Conservation (phyloP, 2,329 filamentous ascomycete species). For the Lachnellula subtilissima region DNA sequence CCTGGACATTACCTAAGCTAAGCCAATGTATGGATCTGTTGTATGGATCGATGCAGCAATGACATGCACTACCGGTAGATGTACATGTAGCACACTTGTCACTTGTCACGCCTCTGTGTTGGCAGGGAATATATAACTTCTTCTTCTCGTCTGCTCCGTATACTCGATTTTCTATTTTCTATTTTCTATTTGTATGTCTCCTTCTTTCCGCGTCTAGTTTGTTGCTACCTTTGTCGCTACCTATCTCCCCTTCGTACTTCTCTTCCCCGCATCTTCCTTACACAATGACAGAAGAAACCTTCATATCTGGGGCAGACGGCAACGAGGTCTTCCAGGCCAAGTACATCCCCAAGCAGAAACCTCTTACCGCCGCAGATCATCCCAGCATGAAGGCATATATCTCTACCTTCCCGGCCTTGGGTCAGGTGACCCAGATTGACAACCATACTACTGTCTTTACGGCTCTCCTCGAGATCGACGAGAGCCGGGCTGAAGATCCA, state of each 20-base stretch:
- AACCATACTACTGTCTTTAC: constrained; percentile 52
- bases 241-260: not conserved
- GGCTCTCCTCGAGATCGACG: constrained; percentile 63
- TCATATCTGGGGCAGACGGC: constrained; percentile 27
- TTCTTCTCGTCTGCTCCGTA: not conserved
- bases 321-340: constrained; percentile 31
- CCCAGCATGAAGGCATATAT: constrained; percentile 48
- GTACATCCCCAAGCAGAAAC: constrained; percentile 31
- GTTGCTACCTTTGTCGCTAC: not conserved
- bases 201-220: not conserved
- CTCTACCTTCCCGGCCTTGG: constrained; percentile 66
- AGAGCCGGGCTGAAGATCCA: constrained; percentile 45
- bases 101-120: not conserved
- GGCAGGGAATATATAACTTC: not conserved
- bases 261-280: constrained; percentile 9
- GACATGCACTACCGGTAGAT: not conserved
- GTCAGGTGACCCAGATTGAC: constrained; percentile 62
- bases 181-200: not conserved
- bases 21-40: not conserved
- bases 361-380: constrained; percentile 32
- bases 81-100: not conserved
- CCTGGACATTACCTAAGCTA: not conserved
- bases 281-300: constrained; percentile 14
- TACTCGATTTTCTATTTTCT: no score
- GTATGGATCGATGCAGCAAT: not conserved